Evolutionary conservation across 2,329 filamentous ascomycete species (phyloP), one percentile per base, ranked within the genome.

Genomic region (Fusarium verrucosum): DNA sequence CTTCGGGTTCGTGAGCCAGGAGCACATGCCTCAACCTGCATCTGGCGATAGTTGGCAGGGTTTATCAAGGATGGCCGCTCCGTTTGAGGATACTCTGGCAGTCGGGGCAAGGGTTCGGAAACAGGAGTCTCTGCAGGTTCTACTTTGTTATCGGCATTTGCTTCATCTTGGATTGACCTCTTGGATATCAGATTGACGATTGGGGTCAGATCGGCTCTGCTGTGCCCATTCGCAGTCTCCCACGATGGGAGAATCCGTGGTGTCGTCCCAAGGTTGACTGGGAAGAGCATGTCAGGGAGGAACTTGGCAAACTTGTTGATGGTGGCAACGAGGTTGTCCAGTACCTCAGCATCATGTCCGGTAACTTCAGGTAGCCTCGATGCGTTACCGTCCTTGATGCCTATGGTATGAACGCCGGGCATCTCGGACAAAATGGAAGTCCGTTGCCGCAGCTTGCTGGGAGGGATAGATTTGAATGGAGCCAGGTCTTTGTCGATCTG

Each of bases 211-310:
- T 73, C 70, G 37, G 60, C 69, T 37, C 65, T 54, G n/a, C 28
- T 59, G 25, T 67, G 56, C 7, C 62, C 60, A 36, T 71, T 68
- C 16, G 66, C 80, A 55, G 91, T 86, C 54, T 91, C 87, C 78
- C 89, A 88, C 0, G 91, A 87, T 2, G 77, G 76, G 7, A 79
- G 65, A n/a, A 79, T 67, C 6, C 77, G 73, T 16, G 77, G 77
- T 9, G 70, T 62, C 10, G 66, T 56, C 17, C 90, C 85, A 19
- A 91, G 82, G 72, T 96, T 97, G 78, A 97, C 91, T 0, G 91
- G 90, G 19, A 97, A 77, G 63, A 92, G 87, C 91, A 97, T 94
- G 63, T 94, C 87, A 1, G 92, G 92, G 14, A 97, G 80, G 71
- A 90, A 86, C 64, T 88, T 78, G 3, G 88, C 83, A 69, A 96